phyloP scores from a whole-genome alignment of 2,329 filamentous ascomycete genomes.

The Botrytis hyacinthi region DNA sequence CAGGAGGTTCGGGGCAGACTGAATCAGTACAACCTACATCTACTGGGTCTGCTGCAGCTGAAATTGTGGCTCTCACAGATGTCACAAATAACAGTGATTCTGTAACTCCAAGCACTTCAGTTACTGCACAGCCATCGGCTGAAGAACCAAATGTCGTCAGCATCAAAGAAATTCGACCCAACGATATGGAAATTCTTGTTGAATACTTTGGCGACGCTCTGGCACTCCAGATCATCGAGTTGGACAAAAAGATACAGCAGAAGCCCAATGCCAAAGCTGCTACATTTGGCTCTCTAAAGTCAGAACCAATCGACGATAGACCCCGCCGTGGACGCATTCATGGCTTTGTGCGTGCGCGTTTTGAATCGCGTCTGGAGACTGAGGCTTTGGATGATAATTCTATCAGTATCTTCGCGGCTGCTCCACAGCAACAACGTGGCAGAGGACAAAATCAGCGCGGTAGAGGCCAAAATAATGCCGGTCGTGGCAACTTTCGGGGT shows the following conservation, averaged over 20 bases:
- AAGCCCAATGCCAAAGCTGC: slow-evolving; percentile 55
- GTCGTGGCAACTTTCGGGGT: slow-evolving; percentile 20
- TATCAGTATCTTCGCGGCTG: slow-evolving; percentile 55
- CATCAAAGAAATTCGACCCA: slow-evolving; percentile 41
- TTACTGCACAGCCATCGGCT: background rate
- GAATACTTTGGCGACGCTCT: slow-evolving; percentile 51
- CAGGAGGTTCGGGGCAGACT: background rate
- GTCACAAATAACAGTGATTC: background rate
- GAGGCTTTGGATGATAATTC: slow-evolving; percentile 56
- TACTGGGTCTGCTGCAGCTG: background rate
- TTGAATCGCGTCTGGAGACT: slow-evolving; percentile 61
- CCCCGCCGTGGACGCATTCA: slow-evolving; percentile 62
- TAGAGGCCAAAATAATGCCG: slow-evolving; percentile 24
- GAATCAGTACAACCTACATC: background rate
- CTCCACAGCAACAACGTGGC: slow-evolving; percentile 29
- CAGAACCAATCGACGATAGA: slow-evolving; percentile 57
- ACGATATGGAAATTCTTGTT: slow-evolving; percentile 46
- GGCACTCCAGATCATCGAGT: slow-evolving; percentile 49
- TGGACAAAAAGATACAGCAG: slow-evolving; percentile 54
- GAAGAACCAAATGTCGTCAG: background rate
- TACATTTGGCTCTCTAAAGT: slow-evolving; percentile 53
- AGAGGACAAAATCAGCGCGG: slow-evolving; percentile 14
- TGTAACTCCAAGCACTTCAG: background rate
- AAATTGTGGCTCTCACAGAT: background rate
- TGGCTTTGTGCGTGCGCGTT: slow-evolving; percentile 56